Evolutionary conservation across 192 early-diverging fungal genomes (phyloP).

Genomic region (Gryganskiella cystojenkinii): DNA sequence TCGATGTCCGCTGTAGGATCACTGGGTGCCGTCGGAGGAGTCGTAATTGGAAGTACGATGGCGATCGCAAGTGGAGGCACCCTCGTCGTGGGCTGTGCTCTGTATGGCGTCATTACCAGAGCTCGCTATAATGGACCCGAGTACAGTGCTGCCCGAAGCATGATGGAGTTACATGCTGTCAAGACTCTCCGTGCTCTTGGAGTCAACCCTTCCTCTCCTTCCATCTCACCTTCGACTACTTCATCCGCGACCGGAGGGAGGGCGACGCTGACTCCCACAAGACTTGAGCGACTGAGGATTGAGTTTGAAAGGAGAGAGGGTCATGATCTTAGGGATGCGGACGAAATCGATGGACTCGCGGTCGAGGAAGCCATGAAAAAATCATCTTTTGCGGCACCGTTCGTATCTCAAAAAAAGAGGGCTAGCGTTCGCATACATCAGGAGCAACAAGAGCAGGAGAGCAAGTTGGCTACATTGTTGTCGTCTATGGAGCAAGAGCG

Average conservation of each 20-base stretch:
- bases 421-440: too few relatives aligned
- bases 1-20: constrained; percentile 60
- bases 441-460: constrained; percentile 2
- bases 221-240: not conserved
- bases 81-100: constrained; percentile 50
- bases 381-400: constrained; percentile 22
- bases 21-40: constrained; percentile 55
- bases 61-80: constrained; percentile 55
- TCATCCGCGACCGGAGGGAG: not conserved
- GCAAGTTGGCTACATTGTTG: not conserved
- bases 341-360: constrained; percentile 40
- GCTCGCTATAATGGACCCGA: constrained; percentile 48
- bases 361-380: constrained; percentile 25
- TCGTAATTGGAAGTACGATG: constrained; percentile 52
- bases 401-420: constrained; percentile 4
- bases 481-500: not conserved
- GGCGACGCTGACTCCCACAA: constrained; percentile 2
- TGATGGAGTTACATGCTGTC: constrained; percentile 37
- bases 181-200: constrained; percentile 30
- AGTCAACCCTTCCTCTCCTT: constrained; percentile 6
- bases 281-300: constrained; percentile 25
- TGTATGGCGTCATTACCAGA: constrained; percentile 38
- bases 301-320: constrained; percentile 45
- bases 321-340: constrained; percentile 31
- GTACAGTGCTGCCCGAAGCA: constrained; percentile 38